Base-by-base conservation (phyloP, 768 basidiomycete genomes). In the Lyophyllum shimeji region DNA sequence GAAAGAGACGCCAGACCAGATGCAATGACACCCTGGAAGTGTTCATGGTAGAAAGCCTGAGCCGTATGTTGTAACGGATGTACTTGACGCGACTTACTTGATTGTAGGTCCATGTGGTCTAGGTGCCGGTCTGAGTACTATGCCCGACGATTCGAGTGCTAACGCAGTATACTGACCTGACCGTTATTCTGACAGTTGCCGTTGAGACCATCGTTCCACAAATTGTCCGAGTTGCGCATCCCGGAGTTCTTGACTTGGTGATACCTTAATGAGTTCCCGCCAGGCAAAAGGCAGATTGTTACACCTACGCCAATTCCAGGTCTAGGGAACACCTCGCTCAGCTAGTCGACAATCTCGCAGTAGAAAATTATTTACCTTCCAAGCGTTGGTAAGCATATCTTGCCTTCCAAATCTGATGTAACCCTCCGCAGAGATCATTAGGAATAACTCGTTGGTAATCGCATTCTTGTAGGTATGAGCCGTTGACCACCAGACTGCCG, bases 101-200 rank as follows among this genome's bases (percentile, higher is more conserved):
- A 59, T 84, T 83, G 62, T 84, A 84, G 0, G 78, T 82, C 83
- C 83, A 83, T 1, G 82, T 76, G 3, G 81, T 83, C 78, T 82
- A 27, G 9, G 12, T 21, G 9, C 23, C 15, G 9, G 13, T 2
- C 7, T 25, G 31, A 15, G 13, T 24, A 15, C 18, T 9, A 45
- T 12, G 21, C 9, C 13, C 15, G 4, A n/a, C 33, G 0, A 15
- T 12, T 24, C 18, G 27, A 15, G 12, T 4, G 2, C 37, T 23
- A 20, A 12, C 12, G 50, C 15, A 18, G 33, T 21, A 37, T 13
- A 3, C 65, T 13, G 56, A 74, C 75, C 65, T 78, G 76, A 1
- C 76, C 77, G 55, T 80, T 80, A 58, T 80, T 80, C 45, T 61
- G 45, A 52, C 77, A 79, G 7, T 58, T 60, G 46, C 59, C 65